These are phyloP conservation scores for Venustampulla echinocandica DNA, from an alignment of 495 filamentous ascomycete species.

Conservation along the genomic window DNA sequence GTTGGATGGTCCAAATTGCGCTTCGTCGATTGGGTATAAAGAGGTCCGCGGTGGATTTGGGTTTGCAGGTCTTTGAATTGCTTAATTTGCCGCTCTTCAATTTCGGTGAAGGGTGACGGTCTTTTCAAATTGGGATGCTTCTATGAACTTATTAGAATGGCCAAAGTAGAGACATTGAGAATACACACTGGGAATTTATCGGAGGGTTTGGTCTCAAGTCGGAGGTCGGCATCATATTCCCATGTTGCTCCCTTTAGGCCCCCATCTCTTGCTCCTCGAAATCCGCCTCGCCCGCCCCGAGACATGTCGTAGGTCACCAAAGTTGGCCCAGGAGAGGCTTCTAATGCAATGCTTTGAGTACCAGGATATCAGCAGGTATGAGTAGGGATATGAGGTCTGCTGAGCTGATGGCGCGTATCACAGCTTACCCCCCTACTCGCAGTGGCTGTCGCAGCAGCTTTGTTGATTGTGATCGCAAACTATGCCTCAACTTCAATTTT, in stretches of 20 bases:
- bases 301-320: conserved; percentile 11
- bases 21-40: conserved; percentile 37
- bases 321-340: no score
- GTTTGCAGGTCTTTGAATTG: conserved; percentile 39
- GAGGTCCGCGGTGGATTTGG: conserved; percentile 37
- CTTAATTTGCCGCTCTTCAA: conserved; percentile 35
- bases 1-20: conserved; percentile 17
- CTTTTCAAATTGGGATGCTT: conserved; percentile 32
- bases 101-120: conserved; percentile 28
- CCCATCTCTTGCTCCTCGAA: conserved; percentile 21
- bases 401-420: no score
- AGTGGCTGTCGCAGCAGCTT: no score
- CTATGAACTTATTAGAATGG: conserved; percentile 8
- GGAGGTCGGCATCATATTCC: conserved; percentile 26
- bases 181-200: conserved; percentile 35
- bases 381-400: no score
- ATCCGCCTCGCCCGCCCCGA: conserved; percentile 27
- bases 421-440: no score
- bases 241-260: conserved; percentile 24
- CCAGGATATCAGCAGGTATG: no score
- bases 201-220: conserved; percentile 33
- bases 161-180: no score
- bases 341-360: no score
- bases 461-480: no score
- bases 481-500: no score